Conservation (phyloP, 257 asterid genomes). For the Solanum sejunctum region DNA sequence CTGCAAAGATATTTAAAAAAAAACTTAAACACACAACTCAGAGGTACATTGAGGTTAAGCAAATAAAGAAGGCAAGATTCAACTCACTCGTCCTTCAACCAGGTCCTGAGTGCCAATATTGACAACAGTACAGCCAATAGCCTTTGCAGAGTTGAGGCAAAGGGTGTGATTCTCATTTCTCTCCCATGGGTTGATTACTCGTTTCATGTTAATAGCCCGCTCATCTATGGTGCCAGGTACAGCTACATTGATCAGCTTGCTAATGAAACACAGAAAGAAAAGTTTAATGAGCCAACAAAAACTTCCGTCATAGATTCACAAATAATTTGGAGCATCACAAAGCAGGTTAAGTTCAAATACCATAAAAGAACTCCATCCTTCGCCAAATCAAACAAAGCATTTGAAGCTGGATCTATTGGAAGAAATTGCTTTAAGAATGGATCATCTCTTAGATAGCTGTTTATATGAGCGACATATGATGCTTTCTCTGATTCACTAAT, state of each 20-base stretch:
- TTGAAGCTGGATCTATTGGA: constrained; percentile 66
- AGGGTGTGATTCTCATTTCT: constrained; percentile 93
- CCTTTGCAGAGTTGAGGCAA: constrained; percentile 95
- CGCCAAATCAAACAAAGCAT: constrained; percentile 74
- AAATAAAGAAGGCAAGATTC: background rate
- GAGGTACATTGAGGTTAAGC: background rate
- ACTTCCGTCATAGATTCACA: background rate
- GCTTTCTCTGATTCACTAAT: constrained; percentile 76
- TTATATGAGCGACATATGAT: constrained; percentile 87
- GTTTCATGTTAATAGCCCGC: constrained; percentile 80
- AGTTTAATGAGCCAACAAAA: constrained; percentile 1
- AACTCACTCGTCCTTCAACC: constrained; percentile 94
- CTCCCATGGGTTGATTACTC: constrained; percentile 90
- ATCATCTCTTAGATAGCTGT: constrained; percentile 93
- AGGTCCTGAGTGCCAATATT: constrained; percentile 91
- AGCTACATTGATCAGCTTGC: constrained; percentile 94
- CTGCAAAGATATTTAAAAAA: constrained; percentile 32
- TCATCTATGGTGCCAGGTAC: constrained; percentile 89
- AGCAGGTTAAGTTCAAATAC: constrained; percentile 27
- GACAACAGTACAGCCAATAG: constrained; percentile 94
- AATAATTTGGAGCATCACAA: constrained; percentile 4
- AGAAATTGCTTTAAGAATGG: constrained; percentile 86
- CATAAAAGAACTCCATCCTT: constrained; percentile 89
- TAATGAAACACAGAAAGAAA: constrained; percentile 17
- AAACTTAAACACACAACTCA: background rate